Base-by-base conservation (phyloP, 75 land plant genomes). In the Ceratopteris richardii region DNA sequence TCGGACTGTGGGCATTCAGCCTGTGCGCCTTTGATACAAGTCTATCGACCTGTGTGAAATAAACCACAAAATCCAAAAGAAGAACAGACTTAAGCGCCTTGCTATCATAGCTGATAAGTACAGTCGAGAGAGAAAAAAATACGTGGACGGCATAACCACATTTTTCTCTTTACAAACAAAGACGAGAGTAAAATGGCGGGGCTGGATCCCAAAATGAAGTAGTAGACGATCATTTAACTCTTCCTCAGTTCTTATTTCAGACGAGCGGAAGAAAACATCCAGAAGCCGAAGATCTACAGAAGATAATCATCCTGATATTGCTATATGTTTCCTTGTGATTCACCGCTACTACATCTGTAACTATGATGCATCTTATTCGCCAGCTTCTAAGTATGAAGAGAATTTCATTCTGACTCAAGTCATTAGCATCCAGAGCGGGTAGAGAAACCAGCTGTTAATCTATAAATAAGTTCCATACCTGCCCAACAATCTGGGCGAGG, bases 11-110 rank as follows among this genome's bases (percentile, higher is more conserved):
- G 23, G 25, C 24, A 25, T 24, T 23, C 14, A 52, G 3, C 17
- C 22, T 52, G 54, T 52, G 54, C 1, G 54, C 54, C 25, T 52
- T 52, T 14, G 25, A 14, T 2, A 52, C 54, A 13, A 52, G 54
- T 1, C 25, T 4, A 26, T 52, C 54, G 29, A 52, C 28, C 54
- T 52, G 54, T 14, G 27, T 1, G 29, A 23, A 22, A 26, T 25
- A 46, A n/a, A n/a, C 3, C 21, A 20, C 21, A 5, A 20, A 5
- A 46, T 5, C 21, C 14, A 5, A n/a, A 17, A 14, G n/a, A 46
- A 46, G n/a, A 46, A 46, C 48, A 17, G 14, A 46, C 14, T n/a
- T n/a, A 14, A 17, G 14, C 1, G 12, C 37, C 48, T 46, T 17
- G n/a, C n/a, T n/a, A 46, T 20, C 1, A 17, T 46, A 5, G 48